A percentile compares a stretch with the other conserved stretches of the same genome.
Conservation (phyloP, 164 flowering plant genomes). For the Protea cynaroides region DNA sequence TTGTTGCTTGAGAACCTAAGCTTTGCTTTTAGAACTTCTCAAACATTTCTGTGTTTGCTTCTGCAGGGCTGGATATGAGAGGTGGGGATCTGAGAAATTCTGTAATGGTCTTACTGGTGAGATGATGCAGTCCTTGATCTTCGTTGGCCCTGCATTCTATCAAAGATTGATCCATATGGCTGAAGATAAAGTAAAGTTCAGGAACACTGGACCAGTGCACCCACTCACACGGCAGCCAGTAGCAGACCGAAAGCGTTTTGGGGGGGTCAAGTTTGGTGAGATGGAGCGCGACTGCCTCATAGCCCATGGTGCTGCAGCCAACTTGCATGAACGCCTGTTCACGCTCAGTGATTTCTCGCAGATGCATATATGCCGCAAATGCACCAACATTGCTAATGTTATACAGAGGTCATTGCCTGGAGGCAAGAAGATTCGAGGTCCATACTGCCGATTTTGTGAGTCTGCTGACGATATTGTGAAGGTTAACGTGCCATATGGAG, state of each 20-base stretch:
- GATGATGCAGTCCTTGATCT: slow-evolving; percentile 50
- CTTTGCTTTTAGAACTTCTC: background rate
- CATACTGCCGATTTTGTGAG: slow-evolving; percentile 71
- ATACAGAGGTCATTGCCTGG: slow-evolving; percentile 56
- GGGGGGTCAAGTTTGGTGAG: slow-evolving; percentile 95
- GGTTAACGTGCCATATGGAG: slow-evolving; percentile 87
- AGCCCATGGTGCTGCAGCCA: slow-evolving; percentile 94
- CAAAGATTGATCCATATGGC: slow-evolving; percentile 92
- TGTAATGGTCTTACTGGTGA: slow-evolving; percentile 81
- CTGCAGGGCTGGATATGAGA: slow-evolving; percentile 72
- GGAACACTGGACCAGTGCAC: slow-evolving; percentile 96
- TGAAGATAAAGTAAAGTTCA: slow-evolving; percentile 90
- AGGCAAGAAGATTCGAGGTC: slow-evolving; percentile 69
- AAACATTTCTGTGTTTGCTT: too few species aligned
- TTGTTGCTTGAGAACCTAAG: background rate
- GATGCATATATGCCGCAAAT: slow-evolving; percentile 67
- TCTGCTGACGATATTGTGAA: slow-evolving; percentile 59
- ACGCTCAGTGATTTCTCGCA: slow-evolving; percentile 82
- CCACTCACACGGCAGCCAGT: slow-evolving; percentile 97
- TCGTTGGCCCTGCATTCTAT: slow-evolving; percentile 86
- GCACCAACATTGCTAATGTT: slow-evolving; percentile 57
- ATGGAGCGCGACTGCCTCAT: slow-evolving; percentile 96
- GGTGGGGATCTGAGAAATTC: slow-evolving; percentile 84
- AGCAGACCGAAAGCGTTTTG: slow-evolving; percentile 83
- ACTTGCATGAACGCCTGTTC: slow-evolving; percentile 86